phyloP scores from a whole-genome alignment of 768 basidiomycete species.

The Lentinula sp. region DNA sequence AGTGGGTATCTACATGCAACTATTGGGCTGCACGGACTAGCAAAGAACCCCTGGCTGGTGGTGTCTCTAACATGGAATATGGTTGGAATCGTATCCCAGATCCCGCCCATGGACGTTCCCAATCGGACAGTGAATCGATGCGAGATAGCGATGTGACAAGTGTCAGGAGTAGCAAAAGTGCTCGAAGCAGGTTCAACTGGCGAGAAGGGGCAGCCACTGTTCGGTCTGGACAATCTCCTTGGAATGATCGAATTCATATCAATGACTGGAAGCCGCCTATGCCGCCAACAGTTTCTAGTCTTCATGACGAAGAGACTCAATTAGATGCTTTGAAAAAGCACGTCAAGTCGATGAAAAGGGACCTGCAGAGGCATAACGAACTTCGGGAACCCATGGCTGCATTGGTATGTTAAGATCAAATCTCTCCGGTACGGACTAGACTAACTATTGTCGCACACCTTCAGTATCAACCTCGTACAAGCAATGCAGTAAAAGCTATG shows the following conservation, averaged over 20 bases:
- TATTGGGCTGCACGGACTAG: slow-evolving; percentile 97
- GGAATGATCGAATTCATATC: slow-evolving; percentile 69
- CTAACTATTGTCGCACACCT: neutral
- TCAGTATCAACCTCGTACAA: slow-evolving; percentile 75
- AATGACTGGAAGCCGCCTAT: slow-evolving; percentile 94
- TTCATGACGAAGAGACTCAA: slow-evolving; percentile 89
- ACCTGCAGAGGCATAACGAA: slow-evolving; percentile 79
- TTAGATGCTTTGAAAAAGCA: slow-evolving; percentile 86
- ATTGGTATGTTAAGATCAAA: slow-evolving; percentile 42
- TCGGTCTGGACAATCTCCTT: slow-evolving; percentile 63
- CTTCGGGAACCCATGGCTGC: slow-evolving; percentile 76
- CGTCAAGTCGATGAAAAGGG: slow-evolving; percentile 65
- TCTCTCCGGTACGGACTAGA: neutral
- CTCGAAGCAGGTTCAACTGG: slow-evolving; percentile 68
- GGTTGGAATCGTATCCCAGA: slow-evolving; percentile 85
- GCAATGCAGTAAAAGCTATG: slow-evolving; percentile 69
- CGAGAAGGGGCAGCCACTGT: slow-evolving; percentile 62
- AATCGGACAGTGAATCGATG: slow-evolving; percentile 51
- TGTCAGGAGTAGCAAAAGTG: slow-evolving; percentile 70
- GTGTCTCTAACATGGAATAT: slow-evolving; percentile 99
- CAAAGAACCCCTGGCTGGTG: slow-evolving; percentile 92
- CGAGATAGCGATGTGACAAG: slow-evolving; percentile 52
- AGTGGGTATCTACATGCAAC: slow-evolving; percentile 99
- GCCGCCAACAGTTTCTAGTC: slow-evolving; percentile 76
- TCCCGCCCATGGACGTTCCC: slow-evolving; percentile 41